Percentiles rank a stretch among this genome's conserved stretches.
phyloP scores from a whole-genome alignment of 345 rosid genomes.

The Laguncularia racemosa region DNA sequence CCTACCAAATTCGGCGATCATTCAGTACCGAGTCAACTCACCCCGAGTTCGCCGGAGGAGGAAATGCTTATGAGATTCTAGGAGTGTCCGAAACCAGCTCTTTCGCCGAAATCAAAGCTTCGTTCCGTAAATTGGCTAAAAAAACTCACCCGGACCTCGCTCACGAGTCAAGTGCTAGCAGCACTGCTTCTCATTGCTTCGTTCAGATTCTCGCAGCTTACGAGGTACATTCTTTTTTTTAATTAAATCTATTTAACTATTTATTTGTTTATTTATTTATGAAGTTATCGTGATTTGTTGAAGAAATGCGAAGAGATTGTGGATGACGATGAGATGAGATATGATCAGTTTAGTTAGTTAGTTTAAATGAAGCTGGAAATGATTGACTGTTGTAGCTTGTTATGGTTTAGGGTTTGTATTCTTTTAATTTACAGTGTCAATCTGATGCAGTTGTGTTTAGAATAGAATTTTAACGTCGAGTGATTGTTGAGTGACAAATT shows the following conservation, averaged over 20 bases:
- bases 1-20: too few relatives aligned
- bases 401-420: too few relatives aligned
- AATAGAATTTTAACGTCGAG: too few relatives aligned
- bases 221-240: slow-evolving; percentile 37
- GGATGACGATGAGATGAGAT: too few relatives aligned
- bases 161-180: slow-evolving; percentile 28
- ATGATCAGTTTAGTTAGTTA: too few relatives aligned
- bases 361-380: too few relatives aligned
- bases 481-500: too few relatives aligned
- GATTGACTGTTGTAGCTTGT: too few relatives aligned
- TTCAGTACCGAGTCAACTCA: slow-evolving; percentile 37
- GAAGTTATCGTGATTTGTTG: not conserved
- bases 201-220: slow-evolving; percentile 88
- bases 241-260: not conserved
- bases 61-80: slow-evolving; percentile 71
- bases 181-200: slow-evolving; percentile 48
- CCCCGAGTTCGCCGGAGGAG: slow-evolving; percentile 45
- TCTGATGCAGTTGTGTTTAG: too few relatives aligned
- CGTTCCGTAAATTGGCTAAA: slow-evolving; percentile 77
- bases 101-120: slow-evolving; percentile 74
- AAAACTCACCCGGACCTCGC: slow-evolving; percentile 89
- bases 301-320: too few relatives aligned
- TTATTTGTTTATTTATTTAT: not conserved
- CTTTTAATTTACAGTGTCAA: too few relatives aligned
- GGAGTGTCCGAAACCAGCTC: slow-evolving; percentile 64